Evolutionary conservation across 768 basidiomycete species (phyloP), one percentile per base, ranked within the genome.

Genomic region (Glaciozyma antarctica): DNA sequence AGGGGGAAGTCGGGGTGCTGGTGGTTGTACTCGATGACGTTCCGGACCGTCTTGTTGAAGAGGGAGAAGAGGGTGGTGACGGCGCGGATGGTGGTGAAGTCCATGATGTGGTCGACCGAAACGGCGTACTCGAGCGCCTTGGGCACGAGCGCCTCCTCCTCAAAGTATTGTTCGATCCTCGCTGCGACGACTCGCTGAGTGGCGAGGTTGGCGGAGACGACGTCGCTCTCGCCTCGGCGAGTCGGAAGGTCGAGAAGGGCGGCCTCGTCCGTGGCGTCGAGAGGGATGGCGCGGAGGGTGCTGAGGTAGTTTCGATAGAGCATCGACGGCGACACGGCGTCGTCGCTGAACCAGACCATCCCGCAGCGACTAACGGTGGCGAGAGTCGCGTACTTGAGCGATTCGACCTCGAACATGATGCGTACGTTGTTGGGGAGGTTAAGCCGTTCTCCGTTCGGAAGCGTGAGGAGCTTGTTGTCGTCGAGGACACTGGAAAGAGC

Each of bases 271-370:
- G 92, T 90, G 13, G 86, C 86, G 73, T 91, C 92, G 71, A 98
- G 78, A 16, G 91, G 84, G 1, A 86, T 80, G 2, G 84, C 79
- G 0, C 86, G 81, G 32, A 98, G 80, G 0, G 86, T 86, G 60
- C 83, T 81, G 54, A 99, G 83, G 74, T 97, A 94, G 75, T 97
- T 83, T 59, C 83, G 84, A 76, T 88, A 95, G 22, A 95, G 83
- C 95, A 98, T 97, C 1, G 81, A 78, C 9, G 92, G 85, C 69
- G 90, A 87, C 32, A 99, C 85, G 56, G 95, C 85, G 69, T 97
- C 92, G 64, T 97, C 92, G 75, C 92, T 97, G 80, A 99, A 99
- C 95, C 95, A 99, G 72, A 99, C 94, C 95, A 99, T 99, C 76
- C 95, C 95, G 74, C 95, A 99, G 62, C 95, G 93, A 84, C 91